Percentiles rank a stretch among this genome's conserved stretches.
These are phyloP conservation scores for Arthrobotrys musiformis DNA, from an alignment of 2,329 filamentous ascomycete genomes.

Conservation along the genomic window DNA sequence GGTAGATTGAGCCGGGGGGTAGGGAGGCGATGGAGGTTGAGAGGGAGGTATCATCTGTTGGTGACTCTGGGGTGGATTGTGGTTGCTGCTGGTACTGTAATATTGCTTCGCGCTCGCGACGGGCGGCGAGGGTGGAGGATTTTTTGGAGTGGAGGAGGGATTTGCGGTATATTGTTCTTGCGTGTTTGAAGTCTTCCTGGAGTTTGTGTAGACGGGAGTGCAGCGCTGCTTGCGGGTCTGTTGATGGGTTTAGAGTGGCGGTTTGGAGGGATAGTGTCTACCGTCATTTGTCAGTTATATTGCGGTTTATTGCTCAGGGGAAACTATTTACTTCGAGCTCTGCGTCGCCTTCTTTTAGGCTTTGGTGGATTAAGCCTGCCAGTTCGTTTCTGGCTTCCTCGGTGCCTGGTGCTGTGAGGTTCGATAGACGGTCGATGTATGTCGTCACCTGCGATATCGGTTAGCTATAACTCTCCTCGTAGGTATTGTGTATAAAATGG, in stretches of 20 bases:
- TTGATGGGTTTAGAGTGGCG: slow-evolving; percentile 68
- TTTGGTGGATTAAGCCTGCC: slow-evolving; percentile 58
- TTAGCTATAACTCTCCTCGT: slow-evolving; percentile 17
- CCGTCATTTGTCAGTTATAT: slow-evolving; percentile 36
- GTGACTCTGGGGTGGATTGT: neutral
- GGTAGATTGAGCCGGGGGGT: slow-evolving; percentile 28
- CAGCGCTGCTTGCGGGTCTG: slow-evolving; percentile 67
- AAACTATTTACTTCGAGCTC: slow-evolving; percentile 61
- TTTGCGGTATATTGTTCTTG: slow-evolving; percentile 35
- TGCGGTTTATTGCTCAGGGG: neutral
- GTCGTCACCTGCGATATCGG: slow-evolving; percentile 56
- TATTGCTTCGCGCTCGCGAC: slow-evolving; percentile 55
- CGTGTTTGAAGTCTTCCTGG: slow-evolving; percentile 74
- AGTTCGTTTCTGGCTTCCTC: slow-evolving; percentile 57
- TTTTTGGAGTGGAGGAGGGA: slow-evolving; percentile 47
- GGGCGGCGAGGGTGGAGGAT: slow-evolving; percentile 33
- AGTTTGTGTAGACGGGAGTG: slow-evolving; percentile 75
- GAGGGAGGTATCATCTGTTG: neutral
- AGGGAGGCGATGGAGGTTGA: slow-evolving; percentile 3
- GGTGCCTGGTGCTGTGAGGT: slow-evolving; percentile 63
- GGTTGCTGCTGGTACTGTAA: neutral
- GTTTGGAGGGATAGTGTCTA: slow-evolving; percentile 67
- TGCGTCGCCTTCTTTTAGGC: slow-evolving; percentile 62
- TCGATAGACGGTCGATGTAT: slow-evolving; percentile 71
- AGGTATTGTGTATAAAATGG: neutral